These are phyloP conservation scores for Talaromyces albobiverticillius DNA, from an alignment of 2,329 filamentous ascomycete species.

Conservation along the genomic window DNA sequence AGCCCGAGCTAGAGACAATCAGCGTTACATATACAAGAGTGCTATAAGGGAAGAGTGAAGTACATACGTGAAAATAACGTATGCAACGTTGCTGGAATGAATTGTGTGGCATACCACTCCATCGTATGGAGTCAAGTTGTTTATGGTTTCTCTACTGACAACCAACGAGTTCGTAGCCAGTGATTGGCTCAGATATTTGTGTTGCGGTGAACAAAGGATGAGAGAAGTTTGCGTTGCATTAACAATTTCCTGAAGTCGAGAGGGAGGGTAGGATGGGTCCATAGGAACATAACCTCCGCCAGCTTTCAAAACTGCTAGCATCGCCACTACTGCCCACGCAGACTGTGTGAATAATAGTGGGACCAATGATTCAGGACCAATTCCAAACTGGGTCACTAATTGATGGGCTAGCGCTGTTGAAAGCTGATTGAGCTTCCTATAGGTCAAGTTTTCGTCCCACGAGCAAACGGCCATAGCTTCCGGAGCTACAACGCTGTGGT, in stretches of 20 bases:
- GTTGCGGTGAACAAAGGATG: neutral
- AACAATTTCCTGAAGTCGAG: neutral
- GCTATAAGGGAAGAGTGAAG: neutral
- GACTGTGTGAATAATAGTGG: constrained; percentile 2
- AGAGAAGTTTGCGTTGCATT: neutral
- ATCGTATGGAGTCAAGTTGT: neutral
- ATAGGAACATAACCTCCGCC: constrained; percentile 2
- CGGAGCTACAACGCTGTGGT: constrained; percentile 23
- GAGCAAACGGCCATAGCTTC: constrained; percentile 32
- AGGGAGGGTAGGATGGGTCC: neutral
- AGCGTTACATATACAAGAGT: neutral
- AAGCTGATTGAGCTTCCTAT: constrained; percentile 24
- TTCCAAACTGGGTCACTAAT: constrained; percentile 2
- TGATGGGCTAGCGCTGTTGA: constrained; percentile 15
- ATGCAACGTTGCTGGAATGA: constrained; percentile 55
- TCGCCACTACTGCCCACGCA: constrained; percentile 2
- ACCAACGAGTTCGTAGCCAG: neutral
- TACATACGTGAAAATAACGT: constrained; percentile 69
- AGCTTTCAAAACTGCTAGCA: constrained; percentile 6
- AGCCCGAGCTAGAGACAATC: constrained; percentile 58
- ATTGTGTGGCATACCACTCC: neutral
- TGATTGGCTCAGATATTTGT: neutral
- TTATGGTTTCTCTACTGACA: neutral
- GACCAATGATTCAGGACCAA: constrained; percentile 1
- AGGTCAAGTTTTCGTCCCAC: constrained; percentile 35